Conservation (phyloP, 202 grass and related monocot genomes). For the Saccharum hybrid region DNA sequence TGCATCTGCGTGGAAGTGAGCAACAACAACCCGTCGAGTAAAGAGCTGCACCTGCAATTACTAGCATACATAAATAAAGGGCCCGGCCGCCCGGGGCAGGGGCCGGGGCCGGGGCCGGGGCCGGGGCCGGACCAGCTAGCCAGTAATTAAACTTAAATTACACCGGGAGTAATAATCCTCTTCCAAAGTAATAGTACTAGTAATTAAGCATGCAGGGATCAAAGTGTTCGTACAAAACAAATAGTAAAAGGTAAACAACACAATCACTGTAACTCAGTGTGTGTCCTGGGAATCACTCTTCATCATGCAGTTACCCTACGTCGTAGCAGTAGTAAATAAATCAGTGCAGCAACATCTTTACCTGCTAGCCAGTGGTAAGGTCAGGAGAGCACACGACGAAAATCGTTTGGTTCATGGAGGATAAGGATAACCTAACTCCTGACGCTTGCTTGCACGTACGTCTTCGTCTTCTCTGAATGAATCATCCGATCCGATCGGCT, state of each 20-base stretch:
- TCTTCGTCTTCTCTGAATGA: neutral
- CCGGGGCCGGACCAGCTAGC: neutral
- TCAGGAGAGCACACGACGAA: neutral
- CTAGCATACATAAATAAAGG: neutral
- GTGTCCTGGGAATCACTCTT: neutral
- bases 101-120: too few relatives aligned
- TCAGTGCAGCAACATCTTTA: neutral
- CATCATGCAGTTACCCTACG: neutral
- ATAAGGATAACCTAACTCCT: neutral
- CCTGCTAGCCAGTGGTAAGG: neutral
- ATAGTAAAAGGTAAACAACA: neutral
- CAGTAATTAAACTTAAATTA: neutral
- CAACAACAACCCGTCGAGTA: neutral
- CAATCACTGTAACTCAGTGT: neutral
- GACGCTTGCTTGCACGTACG: neutral
- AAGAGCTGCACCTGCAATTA: neutral
- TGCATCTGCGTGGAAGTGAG: neutral
- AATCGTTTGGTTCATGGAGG: neutral
- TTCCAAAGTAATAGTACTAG: neutral
- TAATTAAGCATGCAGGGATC: neutral
- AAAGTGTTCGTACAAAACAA: constrained; percentile 1
- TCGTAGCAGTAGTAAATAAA: neutral
- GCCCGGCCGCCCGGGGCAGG: neutral
- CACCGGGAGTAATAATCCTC: neutral
- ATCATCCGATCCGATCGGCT: neutral